Conservation (phyloP, 148 eudicot species). For the Hydrangea macrophylla region DNA sequence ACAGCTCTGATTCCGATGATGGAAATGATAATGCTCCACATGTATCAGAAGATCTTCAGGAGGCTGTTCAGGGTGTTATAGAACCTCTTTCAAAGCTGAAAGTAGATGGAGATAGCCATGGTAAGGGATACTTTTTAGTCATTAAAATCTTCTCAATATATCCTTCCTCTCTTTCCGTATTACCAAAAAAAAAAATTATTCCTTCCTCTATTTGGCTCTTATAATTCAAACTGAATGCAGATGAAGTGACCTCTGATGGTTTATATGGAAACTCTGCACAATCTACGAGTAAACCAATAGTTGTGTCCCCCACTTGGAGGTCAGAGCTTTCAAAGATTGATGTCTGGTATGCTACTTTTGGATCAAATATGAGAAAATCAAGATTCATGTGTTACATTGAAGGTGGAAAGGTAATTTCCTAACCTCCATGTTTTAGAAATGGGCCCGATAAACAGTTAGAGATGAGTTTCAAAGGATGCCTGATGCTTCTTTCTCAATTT, state of each 20-base stretch:
- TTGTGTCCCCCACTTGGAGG: slow-evolving; percentile 57
- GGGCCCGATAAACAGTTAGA: no score
- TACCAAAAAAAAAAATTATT: no score
- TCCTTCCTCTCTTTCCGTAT: not conserved
- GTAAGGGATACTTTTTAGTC: slow-evolving; percentile 22
- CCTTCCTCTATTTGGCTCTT: not conserved
- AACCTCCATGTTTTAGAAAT: not conserved
- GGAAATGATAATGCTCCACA: slow-evolving; percentile 33
- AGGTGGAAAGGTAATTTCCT: slow-evolving; percentile 81
- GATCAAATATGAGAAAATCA: slow-evolving; percentile 79
- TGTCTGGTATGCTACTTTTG: slow-evolving; percentile 87
- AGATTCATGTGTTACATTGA: slow-evolving; percentile 84
- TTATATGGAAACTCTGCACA: not conserved
- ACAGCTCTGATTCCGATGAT: slow-evolving; percentile 67
- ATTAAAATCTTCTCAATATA: not conserved
- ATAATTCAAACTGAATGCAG: slow-evolving; percentile 38
- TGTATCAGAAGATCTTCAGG: slow-evolving; percentile 31
- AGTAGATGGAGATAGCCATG: slow-evolving; percentile 37
- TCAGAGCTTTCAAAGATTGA: slow-evolving; percentile 52
- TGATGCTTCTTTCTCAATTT: not conserved
- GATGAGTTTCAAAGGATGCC: not conserved
- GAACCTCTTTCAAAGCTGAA: slow-evolving; percentile 61
- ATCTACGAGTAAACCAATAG: not conserved
- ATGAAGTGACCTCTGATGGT: slow-evolving; percentile 16
- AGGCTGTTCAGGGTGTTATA: slow-evolving; percentile 50